A percentile compares a stretch with the other conserved stretches of the same genome.
phyloP scores from a whole-genome alignment of 768 basidiomycete species.

The Vishniacozyma victoriae region DNA sequence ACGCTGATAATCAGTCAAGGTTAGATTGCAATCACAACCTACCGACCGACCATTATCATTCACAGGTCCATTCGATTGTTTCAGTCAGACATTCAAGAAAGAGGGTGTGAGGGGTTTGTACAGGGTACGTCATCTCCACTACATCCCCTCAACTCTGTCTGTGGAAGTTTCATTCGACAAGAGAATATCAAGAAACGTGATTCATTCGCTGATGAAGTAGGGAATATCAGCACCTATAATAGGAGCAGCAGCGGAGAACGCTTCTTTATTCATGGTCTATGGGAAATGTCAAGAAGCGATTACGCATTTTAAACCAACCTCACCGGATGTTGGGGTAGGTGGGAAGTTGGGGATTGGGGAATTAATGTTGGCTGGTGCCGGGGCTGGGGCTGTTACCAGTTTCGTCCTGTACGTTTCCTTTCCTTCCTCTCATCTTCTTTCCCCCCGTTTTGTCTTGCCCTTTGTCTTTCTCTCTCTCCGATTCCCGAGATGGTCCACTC shows the following conservation, averaged over 20 bases:
- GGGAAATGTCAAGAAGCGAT: slow-evolving; percentile 55
- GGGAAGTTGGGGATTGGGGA: slow-evolving; percentile 51
- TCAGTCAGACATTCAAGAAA: slow-evolving; percentile 67
- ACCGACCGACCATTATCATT: slow-evolving; percentile 66
- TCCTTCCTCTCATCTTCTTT: too few relatives aligned
- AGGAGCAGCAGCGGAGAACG: slow-evolving; percentile 90
- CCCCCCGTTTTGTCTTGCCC: too few relatives aligned
- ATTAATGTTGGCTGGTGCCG: slow-evolving; percentile 71
- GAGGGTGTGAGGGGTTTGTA: slow-evolving; percentile 84
- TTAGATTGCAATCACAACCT: slow-evolving; percentile 85
- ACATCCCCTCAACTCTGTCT: too few relatives aligned
- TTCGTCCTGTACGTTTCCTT: slow-evolving; percentile 70
- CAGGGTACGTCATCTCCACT: slow-evolving; percentile 55
- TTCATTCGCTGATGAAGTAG: slow-evolving; percentile 51
- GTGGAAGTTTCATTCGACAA: neutral
- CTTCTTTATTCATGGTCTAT: slow-evolving; percentile 78
- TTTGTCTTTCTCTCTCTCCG: too few relatives aligned
- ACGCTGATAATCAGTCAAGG: slow-evolving; percentile 56
- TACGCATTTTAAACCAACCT: slow-evolving; percentile 17
- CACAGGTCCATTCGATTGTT: slow-evolving; percentile 80
- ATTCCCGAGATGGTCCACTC: too few relatives aligned
- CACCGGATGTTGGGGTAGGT: slow-evolving; percentile 18
- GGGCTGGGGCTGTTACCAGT: slow-evolving; percentile 80
- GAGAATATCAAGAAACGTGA: neutral
- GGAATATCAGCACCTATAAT: slow-evolving; percentile 85